Percentiles rank a stretch among this genome's conserved stretches.
phyloP scores from a whole-genome alignment of 2,329 filamentous ascomycete species.

The Pseudogymnoascus sp. region DNA sequence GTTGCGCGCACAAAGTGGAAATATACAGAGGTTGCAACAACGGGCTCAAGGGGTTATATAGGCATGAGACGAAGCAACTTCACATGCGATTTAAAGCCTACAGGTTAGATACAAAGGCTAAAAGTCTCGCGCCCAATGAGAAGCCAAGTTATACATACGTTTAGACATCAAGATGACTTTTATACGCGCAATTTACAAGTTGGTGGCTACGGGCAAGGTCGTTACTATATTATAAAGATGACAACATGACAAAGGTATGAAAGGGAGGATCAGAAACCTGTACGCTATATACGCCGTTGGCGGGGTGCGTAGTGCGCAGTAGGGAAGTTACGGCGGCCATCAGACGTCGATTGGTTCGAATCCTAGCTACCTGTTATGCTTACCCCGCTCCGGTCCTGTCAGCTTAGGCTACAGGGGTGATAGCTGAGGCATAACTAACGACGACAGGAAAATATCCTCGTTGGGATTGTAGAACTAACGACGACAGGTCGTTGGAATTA shows the following conservation, averaged over 20 bases:
- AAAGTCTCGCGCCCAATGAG: not conserved
- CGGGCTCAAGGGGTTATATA: not conserved
- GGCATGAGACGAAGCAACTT: not conserved
- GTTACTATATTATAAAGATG: not conserved
- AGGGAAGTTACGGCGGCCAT: not conserved
- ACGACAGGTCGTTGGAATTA: not conserved
- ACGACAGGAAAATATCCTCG: not conserved
- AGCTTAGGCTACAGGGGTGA: not conserved
- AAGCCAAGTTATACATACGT: not conserved
- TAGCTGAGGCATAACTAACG: not conserved
- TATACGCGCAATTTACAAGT: not conserved
- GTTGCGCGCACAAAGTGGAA: not conserved
- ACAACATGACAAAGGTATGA: not conserved
- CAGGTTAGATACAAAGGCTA: not conserved
- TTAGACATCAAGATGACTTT: not conserved
- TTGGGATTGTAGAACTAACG: not conserved
- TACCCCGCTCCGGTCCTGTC: not conserved
- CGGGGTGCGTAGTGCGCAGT: not conserved
- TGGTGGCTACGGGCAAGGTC: not conserved
- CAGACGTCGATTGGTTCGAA: not conserved
- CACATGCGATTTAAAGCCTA: not conserved
- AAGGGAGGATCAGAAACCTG: not conserved
- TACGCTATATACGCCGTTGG: not conserved
- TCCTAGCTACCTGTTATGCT: not conserved
- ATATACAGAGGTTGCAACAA: not conserved